A percentile compares a stretch with the other conserved stretches of the same genome.
Conservation (phyloP, 2,329 filamentous ascomycete genomes). For the Penicillium polonicum region DNA sequence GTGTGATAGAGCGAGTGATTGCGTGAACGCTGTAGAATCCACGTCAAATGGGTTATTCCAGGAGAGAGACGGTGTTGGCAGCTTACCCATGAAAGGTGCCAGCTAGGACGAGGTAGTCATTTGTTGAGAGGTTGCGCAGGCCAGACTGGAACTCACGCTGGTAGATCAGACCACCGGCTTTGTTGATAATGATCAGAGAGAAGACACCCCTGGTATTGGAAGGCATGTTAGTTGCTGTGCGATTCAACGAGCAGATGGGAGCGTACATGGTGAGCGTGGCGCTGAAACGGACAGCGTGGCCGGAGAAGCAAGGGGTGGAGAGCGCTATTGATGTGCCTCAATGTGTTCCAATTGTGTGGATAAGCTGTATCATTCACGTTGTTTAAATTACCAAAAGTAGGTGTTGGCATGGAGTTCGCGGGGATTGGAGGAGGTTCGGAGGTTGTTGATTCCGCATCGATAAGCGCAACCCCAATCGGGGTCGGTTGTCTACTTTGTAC, state of each 20-base stretch:
- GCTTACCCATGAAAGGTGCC: slow-evolving; percentile 91
- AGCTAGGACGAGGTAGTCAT: slow-evolving; percentile 94
- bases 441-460: not conserved
- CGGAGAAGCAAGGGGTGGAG: slow-evolving; percentile 6
- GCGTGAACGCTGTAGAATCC: slow-evolving; percentile 57
- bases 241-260: slow-evolving; percentile 2
- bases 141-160: slow-evolving; percentile 89
- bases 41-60: not conserved
- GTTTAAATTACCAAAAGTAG: not conserved
- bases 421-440: not conserved
- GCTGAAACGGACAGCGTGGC: slow-evolving; percentile 10
- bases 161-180: slow-evolving; percentile 94
- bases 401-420: not conserved
- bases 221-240: slow-evolving; percentile 10
- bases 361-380: not conserved
- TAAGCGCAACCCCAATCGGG: not conserved
- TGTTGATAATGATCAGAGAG: slow-evolving; percentile 96
- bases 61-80: not conserved
- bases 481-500: not conserved
- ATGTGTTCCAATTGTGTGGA: not conserved
- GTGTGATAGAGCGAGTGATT: slow-evolving; percentile 58
- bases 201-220: slow-evolving; percentile 77
- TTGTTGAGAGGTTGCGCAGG: slow-evolving; percentile 84
- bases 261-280: slow-evolving; percentile 23
- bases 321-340: slow-evolving; percentile 12